Evolutionary conservation across 1,139 yeast species (phyloP).

Genomic region (Debaryomyces subglobosus): DNA sequence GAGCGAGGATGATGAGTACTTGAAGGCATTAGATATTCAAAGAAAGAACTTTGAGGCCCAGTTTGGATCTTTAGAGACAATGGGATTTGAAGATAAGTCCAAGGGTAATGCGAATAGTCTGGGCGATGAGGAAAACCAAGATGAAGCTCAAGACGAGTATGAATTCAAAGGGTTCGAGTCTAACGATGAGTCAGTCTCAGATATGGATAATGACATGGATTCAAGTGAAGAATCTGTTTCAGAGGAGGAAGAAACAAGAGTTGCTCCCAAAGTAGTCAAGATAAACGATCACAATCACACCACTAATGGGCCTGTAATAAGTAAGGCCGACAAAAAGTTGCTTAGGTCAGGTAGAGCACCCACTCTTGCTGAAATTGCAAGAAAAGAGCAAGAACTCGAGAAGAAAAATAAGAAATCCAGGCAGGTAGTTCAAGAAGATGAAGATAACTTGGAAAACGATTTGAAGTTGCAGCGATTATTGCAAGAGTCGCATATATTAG

Average conservation of each 20-base stretch:
- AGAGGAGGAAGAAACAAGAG: constrained; percentile 25
- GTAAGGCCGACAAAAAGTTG: constrained; percentile 35
- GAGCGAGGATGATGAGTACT: constrained; percentile 41
- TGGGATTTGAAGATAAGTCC: constrained; percentile 63
- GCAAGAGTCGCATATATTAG: constrained; percentile 82
- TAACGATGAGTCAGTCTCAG: constrained; percentile 19
- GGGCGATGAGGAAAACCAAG: constrained; percentile 13
- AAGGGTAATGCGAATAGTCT: constrained; percentile 20
- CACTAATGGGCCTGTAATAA: constrained; percentile 18
- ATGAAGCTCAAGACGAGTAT: constrained; percentile 17
- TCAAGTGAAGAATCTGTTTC: constrained; percentile 16
- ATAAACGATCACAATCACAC: constrained; percentile 28
- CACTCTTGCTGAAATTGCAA: constrained; percentile 38
- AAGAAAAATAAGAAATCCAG: constrained; percentile 27
- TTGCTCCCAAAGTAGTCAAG: constrained; percentile 38
- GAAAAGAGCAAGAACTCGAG: constrained; percentile 30
- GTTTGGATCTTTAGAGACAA: constrained; percentile 61
- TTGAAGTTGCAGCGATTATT: constrained; percentile 79
- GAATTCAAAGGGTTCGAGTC: constrained; percentile 23
- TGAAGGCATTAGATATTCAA: constrained; percentile 55
- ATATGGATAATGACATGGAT: constrained; percentile 16
- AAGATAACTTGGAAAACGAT: constrained; percentile 72
- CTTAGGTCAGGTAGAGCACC: constrained; percentile 48
- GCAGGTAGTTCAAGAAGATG: constrained; percentile 38
- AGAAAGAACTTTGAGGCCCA: constrained; percentile 68